Evolutionary conservation across 176 grass and related monocot genomes (phyloP), one percentile per base, ranked within the genome.

Genomic region (Carex myosuroides): DNA sequence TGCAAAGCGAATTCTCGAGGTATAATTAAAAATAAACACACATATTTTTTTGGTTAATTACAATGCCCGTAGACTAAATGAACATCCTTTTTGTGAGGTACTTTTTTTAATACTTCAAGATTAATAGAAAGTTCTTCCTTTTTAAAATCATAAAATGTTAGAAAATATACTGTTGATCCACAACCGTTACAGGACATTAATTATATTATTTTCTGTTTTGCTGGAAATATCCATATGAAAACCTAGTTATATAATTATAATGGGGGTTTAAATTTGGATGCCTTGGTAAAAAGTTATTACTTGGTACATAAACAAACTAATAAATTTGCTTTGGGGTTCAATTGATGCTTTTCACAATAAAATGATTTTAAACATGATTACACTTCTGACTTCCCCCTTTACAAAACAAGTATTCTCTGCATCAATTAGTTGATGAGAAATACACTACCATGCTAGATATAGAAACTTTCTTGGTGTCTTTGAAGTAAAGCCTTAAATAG

Each of bases 1-100:
- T 79, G 89, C 91, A 52, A 89, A 88, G 79, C 85, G 91, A 72
- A 98, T 98, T 64, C 77, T 90, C 21, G 92, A 98, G 95, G 95
- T 98, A 93, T 70, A 18, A 44, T 26, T 26, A 26, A 18, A 70
- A 12, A 21, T 21, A 39, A 39, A 69, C 4, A 39, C 4, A 39
- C 1, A 18, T 2, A 1, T 10, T 48, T 48, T 48, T 48, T 46
- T 46, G 6, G 44, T 46, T 46, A 46, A n/a, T n/a, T n/a, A n/a
- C 44, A 46, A 9, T 46, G 0, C 41, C 41, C 5, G 41, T 7
- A 42, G 41, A 7, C 5, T 8, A 42, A 42, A 42, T 42, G 8
- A 42, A 42, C 41, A 42, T 42, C 7, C 41, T 42, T 42, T 42
- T 7, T 42, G 41, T 42, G 6, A 4, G 5, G 41, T 42, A 46